A percentile compares a stretch with the other conserved stretches of the same genome.
These are phyloP conservation scores for Fusarium musae DNA, from an alignment of 2,329 filamentous ascomycete genomes.

Conservation along the genomic window DNA sequence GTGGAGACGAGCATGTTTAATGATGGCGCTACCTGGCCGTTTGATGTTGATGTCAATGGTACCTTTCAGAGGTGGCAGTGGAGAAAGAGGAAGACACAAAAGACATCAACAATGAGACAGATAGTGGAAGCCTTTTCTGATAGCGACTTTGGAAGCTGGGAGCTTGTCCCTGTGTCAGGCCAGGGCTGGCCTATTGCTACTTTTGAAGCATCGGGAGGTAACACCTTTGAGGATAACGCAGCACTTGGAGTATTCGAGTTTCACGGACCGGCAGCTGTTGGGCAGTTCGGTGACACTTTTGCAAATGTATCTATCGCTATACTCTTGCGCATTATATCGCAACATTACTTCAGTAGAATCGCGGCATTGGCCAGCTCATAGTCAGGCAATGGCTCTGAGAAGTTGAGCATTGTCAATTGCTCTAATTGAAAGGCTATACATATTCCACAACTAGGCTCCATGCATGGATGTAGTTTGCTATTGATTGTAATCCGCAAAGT, in stretches of 20 bases:
- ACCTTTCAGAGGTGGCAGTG: constrained; percentile 1
- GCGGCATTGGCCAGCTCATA: neutral
- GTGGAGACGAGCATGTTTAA: neutral
- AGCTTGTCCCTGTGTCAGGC: neutral
- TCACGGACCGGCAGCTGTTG: neutral
- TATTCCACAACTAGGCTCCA: neutral
- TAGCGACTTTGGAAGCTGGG: neutral
- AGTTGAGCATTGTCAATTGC: no score
- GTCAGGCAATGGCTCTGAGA: neutral
- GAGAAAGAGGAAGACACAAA: neutral
- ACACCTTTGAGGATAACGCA: neutral
- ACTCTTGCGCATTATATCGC: neutral
- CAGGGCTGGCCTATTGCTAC: neutral
- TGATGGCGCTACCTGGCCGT: neutral
- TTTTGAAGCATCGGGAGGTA: neutral
- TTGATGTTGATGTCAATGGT: neutral
- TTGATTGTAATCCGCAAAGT: fast-evolving
- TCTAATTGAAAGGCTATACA: neutral
- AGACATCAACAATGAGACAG: neutral
- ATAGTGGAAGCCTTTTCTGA: neutral
- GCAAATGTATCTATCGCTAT: neutral
- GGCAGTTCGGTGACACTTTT: neutral
- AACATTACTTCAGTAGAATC: constrained; percentile 3
- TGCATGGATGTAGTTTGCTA: fast-evolving
- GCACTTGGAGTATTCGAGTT: neutral